phyloP scores from a whole-genome alignment of 768 basidiomycete genomes.

The Galerina marginata region DNA sequence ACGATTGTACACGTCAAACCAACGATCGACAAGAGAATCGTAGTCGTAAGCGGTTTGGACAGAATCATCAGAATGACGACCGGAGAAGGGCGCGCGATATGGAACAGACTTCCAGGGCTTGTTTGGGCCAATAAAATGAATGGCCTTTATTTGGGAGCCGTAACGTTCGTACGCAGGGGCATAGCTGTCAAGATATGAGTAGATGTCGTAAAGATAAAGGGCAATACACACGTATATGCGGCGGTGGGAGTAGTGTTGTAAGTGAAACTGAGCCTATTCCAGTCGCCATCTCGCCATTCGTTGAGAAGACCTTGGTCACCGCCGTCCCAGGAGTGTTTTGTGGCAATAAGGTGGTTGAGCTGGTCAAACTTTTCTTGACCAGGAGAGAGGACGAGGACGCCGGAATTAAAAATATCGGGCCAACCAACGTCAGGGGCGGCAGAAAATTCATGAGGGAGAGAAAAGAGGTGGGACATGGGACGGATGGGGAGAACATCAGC shows the following conservation, averaged over 20 bases:
- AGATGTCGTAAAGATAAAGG: slow-evolving; percentile 28
- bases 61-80: slow-evolving; percentile 33
- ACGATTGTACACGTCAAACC: slow-evolving; percentile 90
- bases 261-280: slow-evolving; percentile 95
- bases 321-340: slow-evolving; percentile 93
- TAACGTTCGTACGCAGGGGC: slow-evolving; percentile 96
- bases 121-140: slow-evolving; percentile 95
- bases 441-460: slow-evolving; percentile 80
- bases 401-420: slow-evolving; percentile 99
- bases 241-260: slow-evolving; percentile 99
- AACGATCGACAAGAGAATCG: slow-evolving; percentile 81
- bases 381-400: slow-evolving; percentile 87
- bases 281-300: slow-evolving; percentile 87
- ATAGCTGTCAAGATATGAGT: slow-evolving; percentile 61
- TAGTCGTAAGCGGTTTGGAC: slow-evolving; percentile 72
- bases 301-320: slow-evolving; percentile 99
- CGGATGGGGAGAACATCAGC: slow-evolving; percentile 89
- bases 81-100: slow-evolving; percentile 60
- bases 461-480: slow-evolving; percentile 93
- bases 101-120: slow-evolving; percentile 91
- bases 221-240: slow-evolving; percentile 83
- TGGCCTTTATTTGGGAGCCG: slow-evolving; percentile 81
- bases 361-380: slow-evolving; percentile 83
- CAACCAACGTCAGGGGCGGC: slow-evolving; percentile 97
- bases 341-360: slow-evolving; percentile 69